Evolutionary conservation across 768 basidiomycete genomes (phyloP).

Genomic region (Termitomyces sp.): DNA sequence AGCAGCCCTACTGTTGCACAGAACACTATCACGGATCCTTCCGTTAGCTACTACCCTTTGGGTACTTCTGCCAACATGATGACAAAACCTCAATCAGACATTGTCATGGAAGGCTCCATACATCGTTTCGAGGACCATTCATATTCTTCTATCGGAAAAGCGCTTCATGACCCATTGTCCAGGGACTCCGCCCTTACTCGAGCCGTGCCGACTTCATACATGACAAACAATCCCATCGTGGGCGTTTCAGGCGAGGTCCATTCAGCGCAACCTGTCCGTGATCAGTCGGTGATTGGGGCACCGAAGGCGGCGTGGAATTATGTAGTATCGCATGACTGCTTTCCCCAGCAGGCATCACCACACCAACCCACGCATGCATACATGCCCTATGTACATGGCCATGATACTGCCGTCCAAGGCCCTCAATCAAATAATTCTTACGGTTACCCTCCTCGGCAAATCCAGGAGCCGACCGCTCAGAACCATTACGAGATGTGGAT

Average conservation of each 20-base stretch:
- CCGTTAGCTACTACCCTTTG: constrained; percentile 19
- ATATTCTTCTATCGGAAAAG: constrained; percentile 9
- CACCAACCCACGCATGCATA: neutral
- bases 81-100: constrained; percentile 2
- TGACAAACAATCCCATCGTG: neutral
- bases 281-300: constrained; percentile 2
- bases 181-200: neutral
- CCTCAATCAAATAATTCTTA: neutral
- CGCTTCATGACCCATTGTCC: constrained; percentile 4
- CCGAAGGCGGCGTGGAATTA: neutral
- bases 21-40: constrained; percentile 14
- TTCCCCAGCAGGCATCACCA: constrained; percentile 3
- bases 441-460: constrained; percentile 1
- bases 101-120: constrained; percentile 6
- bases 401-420: neutral
- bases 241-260: neutral
- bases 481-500: constrained; percentile 34
- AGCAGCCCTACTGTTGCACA: constrained; percentile 10
- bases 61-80: constrained; percentile 10
- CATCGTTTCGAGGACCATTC: constrained; percentile 10
- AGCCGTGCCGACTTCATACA: constrained; percentile 1
- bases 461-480: constrained; percentile 12
- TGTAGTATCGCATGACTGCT: neutral
- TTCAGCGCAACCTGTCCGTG: neutral
- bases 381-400: constrained; percentile 3